phyloP scores from a whole-genome alignment of 129 eudicot genomes.

The Apium graveolens region DNA sequence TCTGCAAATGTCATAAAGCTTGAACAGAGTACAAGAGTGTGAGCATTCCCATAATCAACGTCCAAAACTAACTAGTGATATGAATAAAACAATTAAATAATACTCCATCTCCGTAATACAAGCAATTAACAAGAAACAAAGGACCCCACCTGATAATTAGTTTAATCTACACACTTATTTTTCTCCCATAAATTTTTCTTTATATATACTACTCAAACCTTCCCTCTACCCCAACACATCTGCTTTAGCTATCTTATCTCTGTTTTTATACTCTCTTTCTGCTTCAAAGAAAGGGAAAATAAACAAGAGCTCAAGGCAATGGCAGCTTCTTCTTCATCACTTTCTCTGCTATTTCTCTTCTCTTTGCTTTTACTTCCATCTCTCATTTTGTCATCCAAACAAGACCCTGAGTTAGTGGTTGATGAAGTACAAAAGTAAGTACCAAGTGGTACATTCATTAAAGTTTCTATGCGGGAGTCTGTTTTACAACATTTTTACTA shows the following conservation, averaged over 20 bases:
- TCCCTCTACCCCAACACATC: not conserved
- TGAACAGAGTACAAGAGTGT: not conserved
- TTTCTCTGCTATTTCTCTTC: constrained; percentile 11
- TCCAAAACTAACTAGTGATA: constrained; percentile 5
- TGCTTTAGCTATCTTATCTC: constrained; percentile 1
- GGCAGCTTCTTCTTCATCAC: not conserved
- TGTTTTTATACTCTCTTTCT: not conserved
- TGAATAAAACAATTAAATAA: not conserved
- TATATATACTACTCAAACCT: constrained; percentile 9
- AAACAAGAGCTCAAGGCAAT: constrained; percentile 1
- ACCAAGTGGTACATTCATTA: not conserved
- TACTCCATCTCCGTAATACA: constrained; percentile 11
- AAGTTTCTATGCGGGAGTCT: not conserved
- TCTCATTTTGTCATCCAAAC: constrained; percentile 32
- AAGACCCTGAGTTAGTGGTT: constrained; percentile 36
- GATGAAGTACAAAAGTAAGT: constrained; percentile 38
- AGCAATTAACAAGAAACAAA: constrained; percentile 1
- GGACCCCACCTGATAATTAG: constrained; percentile 11
- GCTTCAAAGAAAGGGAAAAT: not conserved
- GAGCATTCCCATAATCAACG: not conserved
- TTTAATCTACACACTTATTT: not conserved
- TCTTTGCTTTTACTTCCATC: constrained; percentile 15
- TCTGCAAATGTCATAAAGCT: not conserved
- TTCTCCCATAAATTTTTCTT: not conserved
- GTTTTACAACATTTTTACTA: not conserved